Conservation (phyloP, 2,329 filamentous ascomycete genomes). For the Trichophyton rubrum region DNA sequence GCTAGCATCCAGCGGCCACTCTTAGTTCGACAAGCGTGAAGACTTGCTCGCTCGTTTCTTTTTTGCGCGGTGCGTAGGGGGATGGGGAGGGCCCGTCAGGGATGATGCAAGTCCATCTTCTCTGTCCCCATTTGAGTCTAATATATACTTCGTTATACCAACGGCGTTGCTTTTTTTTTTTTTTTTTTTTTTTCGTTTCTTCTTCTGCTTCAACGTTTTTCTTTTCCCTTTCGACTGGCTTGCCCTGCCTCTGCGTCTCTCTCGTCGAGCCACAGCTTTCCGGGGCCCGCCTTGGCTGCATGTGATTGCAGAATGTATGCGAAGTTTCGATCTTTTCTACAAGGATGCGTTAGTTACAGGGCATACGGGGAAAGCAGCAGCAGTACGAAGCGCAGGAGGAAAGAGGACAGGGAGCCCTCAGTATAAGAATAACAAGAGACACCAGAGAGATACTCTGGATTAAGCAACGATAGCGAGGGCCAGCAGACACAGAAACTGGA, state of each 20-base stretch:
- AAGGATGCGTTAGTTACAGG: background rate
- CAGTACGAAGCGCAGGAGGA: background rate
- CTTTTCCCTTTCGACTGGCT: too few species aligned
- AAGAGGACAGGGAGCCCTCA: background rate
- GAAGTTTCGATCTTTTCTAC: background rate
- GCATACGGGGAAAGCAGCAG: background rate
- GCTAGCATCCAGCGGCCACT: background rate
- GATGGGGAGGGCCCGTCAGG: background rate
- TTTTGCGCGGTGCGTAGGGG: background rate
- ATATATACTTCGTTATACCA: background rate
- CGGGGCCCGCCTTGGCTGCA: background rate
- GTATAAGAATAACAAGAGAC: too few species aligned
- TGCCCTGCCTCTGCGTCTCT: background rate
- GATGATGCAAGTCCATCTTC: background rate
- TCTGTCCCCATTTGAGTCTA: background rate
- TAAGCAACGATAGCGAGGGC: background rate
- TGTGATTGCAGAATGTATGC: background rate
- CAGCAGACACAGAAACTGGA: background rate
- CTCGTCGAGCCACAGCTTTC: background rate
- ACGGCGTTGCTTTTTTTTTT: background rate
- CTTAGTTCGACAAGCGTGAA: background rate
- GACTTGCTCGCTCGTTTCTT: background rate
- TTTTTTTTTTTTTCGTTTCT: background rate
- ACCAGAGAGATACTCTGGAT: background rate
- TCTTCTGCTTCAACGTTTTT: background rate